Base-by-base conservation (phyloP, 1,139 yeast genomes). In the Hyphopichia pseudoburtonii region DNA sequence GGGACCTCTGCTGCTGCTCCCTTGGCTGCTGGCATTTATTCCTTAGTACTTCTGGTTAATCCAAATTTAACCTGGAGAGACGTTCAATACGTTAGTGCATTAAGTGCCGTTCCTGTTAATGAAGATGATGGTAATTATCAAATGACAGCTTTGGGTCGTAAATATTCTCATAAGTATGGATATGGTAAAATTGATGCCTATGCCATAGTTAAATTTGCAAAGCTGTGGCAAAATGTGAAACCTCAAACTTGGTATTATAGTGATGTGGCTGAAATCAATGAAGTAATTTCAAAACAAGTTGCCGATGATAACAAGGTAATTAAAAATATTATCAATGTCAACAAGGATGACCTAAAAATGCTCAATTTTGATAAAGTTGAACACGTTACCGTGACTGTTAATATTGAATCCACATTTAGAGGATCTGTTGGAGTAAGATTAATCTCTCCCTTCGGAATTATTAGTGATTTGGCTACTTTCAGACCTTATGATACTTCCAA, bases 1-100 rank as follows among this genome's bases (percentile, higher is more conserved):
- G 99, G 99, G 17, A 94, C 99, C 0, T 90, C 97, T 14, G 98
- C 98, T 1, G 97, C 98, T 14, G 98, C 98, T 0, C 99, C 99
- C 0, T 72, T 94, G 39, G 98, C 97, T 0, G 97, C 97, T 0
- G 98, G 98, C 16, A 76, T 94, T 1, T 88, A 86, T 57, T 78
- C 97, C 0, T 69, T 94, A 38, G 87, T 86, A 2, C 68, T 92
- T 35, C 80, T 84, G 50, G 88, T 81, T 2, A 85, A 95, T 46
- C 96, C 97, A 1, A 73, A 82, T 4, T 73, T 94, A 42, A 86
- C 97, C 0, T 94, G 99, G 99, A 78, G 98, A 57, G 99, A 94
- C 56, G 71, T 90, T 41, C 99, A 94, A 62, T 86, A 89, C 52
- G 71, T 94, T 12, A 77, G 87, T 3, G 82, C 90, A 12, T 64